Percentiles rank a stretch among this genome's conserved stretches.
These are phyloP conservation scores for Globisporangium alternatum DNA, from an alignment of 352 stramenopile genomes.

Conservation along the genomic window DNA sequence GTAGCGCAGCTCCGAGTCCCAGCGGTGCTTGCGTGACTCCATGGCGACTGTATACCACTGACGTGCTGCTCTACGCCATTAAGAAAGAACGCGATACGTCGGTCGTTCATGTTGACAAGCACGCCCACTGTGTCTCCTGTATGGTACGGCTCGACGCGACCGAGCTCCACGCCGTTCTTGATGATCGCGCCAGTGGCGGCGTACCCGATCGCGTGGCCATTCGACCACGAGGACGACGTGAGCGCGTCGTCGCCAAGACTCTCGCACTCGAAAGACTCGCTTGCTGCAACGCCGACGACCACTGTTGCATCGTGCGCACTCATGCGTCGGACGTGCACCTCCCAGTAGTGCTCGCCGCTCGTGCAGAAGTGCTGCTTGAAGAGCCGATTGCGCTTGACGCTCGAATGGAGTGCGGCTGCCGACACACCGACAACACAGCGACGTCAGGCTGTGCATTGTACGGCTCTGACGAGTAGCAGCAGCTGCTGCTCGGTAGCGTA, in stretches of 20 bases:
- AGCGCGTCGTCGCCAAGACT: not conserved
- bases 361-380: slow-evolving; percentile 11
- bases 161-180: not conserved
- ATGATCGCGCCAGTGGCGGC: not conserved
- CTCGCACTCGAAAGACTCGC: not conserved
- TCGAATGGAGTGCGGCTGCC: not conserved
- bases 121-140: slow-evolving; percentile 7
- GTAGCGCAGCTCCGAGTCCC: not conserved
- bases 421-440: not conserved
- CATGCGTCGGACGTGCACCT: not conserved
- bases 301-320: not conserved
- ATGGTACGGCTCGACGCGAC: not conserved
- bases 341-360: slow-evolving; percentile 5
- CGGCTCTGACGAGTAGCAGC: not conserved
- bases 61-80: not conserved
- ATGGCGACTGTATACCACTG: not conserved
- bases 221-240: not conserved
- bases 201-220: not conserved
- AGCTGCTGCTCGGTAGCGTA: not conserved
- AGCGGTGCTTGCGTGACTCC: not conserved
- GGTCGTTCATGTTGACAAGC: slow-evolving; percentile 3
- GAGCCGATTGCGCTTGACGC: slow-evolving; percentile 3
- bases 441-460: not conserved
- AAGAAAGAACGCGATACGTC: not conserved
- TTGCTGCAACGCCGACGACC: not conserved